Base-by-base conservation (phyloP, 2,329 filamentous ascomycete genomes). In the Colletotrichum sp. region DNA sequence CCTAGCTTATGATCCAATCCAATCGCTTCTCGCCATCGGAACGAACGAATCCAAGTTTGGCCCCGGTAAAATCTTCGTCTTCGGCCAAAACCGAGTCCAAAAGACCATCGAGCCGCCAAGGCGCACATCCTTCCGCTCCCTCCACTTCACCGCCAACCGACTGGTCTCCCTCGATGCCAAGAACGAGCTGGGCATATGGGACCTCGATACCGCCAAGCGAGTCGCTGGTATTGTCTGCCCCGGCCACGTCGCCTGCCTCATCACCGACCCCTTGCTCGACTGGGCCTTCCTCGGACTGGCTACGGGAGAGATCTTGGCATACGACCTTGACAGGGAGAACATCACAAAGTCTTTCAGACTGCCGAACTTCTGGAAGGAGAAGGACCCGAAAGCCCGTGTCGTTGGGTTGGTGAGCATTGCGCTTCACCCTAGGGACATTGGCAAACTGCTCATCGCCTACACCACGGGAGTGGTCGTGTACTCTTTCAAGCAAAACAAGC, bases 381-480 rank as follows among this genome's bases (percentile, higher is more conserved):
- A 90, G 76, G 94, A 95, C 78, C 92, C 94, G 0, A 91, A 90
- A 71, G 91, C 93, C 12, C 90, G 92, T 65, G 85, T 86, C 9
- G 87, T 90, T 15, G 89, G 91, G 3, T 88, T 98, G 39, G 90
- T 98, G 22, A 94, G 93, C 19, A 87, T 99, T 81, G 92, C 95
- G 75, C 89, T 98, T 79, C 97, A 98, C 81, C 96, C 97, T 3
- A 91, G 96, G 80, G 97, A 99, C 82, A 95, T 98, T 78, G 97
- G 97, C 6, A 96, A 95, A 81, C 88, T 99, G 30, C 86, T 99
- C 73, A 94, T 99, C 74, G 96, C 94, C n/a, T 99, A 98, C 83
- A 92, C 92, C 0, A 92, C 96, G 79, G 97, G 97, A 16, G 96
- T 95, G 8, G 95, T 95, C 63, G 91, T 97, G 76, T 99, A 98